Percentiles rank a stretch among this genome's conserved stretches.
Evolutionary conservation across 2,329 filamentous ascomycete genomes (phyloP).

Genomic region (Teratosphaeria viscida): DNA sequence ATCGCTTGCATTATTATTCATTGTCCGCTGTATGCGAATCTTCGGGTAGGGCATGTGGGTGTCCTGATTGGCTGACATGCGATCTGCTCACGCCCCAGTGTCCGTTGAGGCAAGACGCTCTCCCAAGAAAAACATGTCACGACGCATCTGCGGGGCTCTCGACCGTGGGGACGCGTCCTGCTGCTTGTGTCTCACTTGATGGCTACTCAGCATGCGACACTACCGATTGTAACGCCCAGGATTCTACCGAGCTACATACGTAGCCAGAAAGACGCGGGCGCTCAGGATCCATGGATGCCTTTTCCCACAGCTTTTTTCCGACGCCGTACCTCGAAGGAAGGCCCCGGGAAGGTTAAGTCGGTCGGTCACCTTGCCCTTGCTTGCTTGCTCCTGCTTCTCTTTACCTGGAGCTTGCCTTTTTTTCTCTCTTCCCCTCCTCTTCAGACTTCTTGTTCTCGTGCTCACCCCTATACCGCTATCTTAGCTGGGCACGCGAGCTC

Average conservation of each 20-base stretch:
- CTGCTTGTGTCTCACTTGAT: neutral
- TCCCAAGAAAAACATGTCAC: neutral
- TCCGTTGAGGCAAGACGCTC: neutral
- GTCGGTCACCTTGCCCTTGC: neutral
- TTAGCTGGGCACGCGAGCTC: conserved; percentile 9
- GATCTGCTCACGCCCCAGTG: neutral
- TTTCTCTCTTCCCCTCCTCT: neutral
- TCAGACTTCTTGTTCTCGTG: neutral
- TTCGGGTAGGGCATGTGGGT: neutral
- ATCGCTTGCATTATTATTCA: neutral
- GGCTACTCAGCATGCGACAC: neutral
- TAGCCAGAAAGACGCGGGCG: neutral
- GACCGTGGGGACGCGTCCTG: neutral
- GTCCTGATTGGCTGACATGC: neutral
- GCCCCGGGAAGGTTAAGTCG: neutral
- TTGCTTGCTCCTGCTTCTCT: neutral
- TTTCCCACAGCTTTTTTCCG: neutral
- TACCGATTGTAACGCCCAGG: neutral
- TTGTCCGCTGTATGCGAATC: neutral
- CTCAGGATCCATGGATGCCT: neutral
- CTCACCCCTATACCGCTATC: neutral
- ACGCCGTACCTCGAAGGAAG: neutral
- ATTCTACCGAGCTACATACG: neutral
- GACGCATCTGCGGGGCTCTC: neutral
- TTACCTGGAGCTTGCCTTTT: neutral